These are phyloP conservation scores for Lepidium sativum DNA, from an alignment of 345 rosid genomes.

Conservation along the genomic window DNA sequence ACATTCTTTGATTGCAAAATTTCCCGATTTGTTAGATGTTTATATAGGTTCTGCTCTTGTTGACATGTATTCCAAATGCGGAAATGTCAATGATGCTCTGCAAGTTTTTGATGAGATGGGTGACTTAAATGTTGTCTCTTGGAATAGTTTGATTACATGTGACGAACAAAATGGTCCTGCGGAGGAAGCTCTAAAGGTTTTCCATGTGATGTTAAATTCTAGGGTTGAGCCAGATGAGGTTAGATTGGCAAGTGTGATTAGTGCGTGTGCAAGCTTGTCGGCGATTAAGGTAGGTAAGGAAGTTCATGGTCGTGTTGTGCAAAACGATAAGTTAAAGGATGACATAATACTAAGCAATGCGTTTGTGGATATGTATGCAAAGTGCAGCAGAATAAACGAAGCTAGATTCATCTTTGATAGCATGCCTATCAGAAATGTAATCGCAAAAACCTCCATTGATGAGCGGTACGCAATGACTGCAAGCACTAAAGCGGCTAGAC, in stretches of 20 bases:
- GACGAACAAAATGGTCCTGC: constrained; percentile 88
- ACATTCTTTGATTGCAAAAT: constrained; percentile 58
- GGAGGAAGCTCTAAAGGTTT: constrained; percentile 48
- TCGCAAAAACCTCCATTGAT: constrained; percentile 85
- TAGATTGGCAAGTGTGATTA: constrained; percentile 70
- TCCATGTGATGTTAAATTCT: constrained; percentile 46
- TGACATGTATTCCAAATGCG: constrained; percentile 80
- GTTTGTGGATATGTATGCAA: constrained; percentile 78
- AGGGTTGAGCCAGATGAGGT: constrained; percentile 63
- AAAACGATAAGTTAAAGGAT: constrained; percentile 41
- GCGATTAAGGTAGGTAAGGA: constrained; percentile 52
- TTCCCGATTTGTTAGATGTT: constrained; percentile 37
- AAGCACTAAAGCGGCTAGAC: constrained; percentile 56
- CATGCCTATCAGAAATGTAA: constrained; percentile 50
- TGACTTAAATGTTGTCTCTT: constrained; percentile 58
- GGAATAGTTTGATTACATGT: constrained; percentile 86
- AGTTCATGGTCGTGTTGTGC: constrained; percentile 56
- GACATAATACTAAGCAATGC: constrained; percentile 74
- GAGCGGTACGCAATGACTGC: constrained; percentile 69
- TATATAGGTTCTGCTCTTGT: constrained; percentile 76
- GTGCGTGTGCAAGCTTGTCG: constrained; percentile 72
- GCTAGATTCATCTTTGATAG: constrained; percentile 67
- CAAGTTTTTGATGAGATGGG: constrained; percentile 54
- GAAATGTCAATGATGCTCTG: constrained; percentile 44
- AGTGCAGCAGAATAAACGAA: constrained; percentile 44